These are phyloP conservation scores for Fusarium solani-melongenae DNA, from an alignment of 2,329 filamentous ascomycete genomes.

Conservation along the genomic window DNA sequence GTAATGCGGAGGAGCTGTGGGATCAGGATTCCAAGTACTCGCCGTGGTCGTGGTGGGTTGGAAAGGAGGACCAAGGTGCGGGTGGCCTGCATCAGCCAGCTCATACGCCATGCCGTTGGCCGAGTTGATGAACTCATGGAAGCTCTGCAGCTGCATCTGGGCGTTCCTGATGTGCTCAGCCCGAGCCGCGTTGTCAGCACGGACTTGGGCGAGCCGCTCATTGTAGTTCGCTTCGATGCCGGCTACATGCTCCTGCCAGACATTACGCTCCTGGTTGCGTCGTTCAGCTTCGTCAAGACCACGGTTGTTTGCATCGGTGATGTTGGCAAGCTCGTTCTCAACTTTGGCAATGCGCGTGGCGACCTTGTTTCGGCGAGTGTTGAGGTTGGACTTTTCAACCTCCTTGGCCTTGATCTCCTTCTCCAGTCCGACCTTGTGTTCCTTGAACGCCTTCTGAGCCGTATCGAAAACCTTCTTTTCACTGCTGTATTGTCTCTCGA, in stretches of 20 bases:
- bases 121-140: constrained; percentile 48
- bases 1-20: constrained; percentile 49
- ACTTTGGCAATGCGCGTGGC: constrained; percentile 77
- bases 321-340: constrained; percentile 76
- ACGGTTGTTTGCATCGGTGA: constrained; percentile 74
- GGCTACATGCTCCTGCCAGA: constrained; percentile 59
- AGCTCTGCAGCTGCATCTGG: constrained; percentile 47
- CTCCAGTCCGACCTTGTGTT: constrained; percentile 70
- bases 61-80: constrained; percentile 42
- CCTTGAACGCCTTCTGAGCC: constrained; percentile 64
- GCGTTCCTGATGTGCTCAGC: constrained; percentile 46
- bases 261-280: constrained; percentile 61
- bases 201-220: constrained; percentile 56
- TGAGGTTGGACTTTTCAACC: constrained; percentile 70
- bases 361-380: constrained; percentile 79
- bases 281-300: constrained; percentile 73
- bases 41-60: constrained; percentile 34
- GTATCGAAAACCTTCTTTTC: constrained; percentile 72
- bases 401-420: constrained; percentile 71
- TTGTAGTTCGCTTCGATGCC: constrained; percentile 60
- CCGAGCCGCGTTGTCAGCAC: constrained; percentile 44
- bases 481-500: constrained; percentile 62
- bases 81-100: constrained; percentile 35
- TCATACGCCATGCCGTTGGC: constrained; percentile 49
- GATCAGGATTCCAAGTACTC: constrained; percentile 50